Evolutionary conservation across 208 protist genomes (phyloP).

Genomic region (Leishmania turanica): DNA sequence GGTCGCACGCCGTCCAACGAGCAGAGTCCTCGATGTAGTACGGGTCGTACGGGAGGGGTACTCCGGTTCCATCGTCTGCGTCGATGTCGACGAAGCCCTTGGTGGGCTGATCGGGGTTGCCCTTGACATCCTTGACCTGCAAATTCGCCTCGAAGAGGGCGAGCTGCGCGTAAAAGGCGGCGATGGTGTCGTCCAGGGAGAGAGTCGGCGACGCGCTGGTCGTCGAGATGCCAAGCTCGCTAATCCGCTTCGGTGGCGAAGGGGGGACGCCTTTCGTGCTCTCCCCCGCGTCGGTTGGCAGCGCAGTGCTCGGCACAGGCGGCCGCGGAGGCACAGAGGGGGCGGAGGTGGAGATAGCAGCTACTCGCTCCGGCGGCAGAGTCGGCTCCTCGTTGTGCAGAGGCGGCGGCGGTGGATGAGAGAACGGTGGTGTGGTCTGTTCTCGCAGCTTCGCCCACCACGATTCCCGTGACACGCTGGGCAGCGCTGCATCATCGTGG

Average conservation of each 20-base stretch:
- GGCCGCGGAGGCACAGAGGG: slow-evolving; percentile 9
- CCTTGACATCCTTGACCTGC: slow-evolving; percentile 33
- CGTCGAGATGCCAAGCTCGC: neutral
- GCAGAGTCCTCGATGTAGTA: slow-evolving; percentile 19
- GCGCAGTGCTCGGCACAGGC: neutral
- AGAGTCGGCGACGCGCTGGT: neutral
- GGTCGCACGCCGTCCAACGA: slow-evolving; percentile 67
- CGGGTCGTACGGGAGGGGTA: slow-evolving; percentile 56
- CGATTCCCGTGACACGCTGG: neutral
- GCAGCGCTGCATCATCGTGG: neutral
- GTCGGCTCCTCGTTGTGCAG: slow-evolving; percentile 37
- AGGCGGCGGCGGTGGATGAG: slow-evolving; percentile 21
- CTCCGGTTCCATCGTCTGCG: slow-evolving; percentile 36
- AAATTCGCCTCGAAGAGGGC: slow-evolving; percentile 42
- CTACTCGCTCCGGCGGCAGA: slow-evolving; percentile 11
- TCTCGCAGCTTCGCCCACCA: neutral
- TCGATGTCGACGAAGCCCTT: slow-evolving; percentile 66
- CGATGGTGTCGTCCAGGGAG: slow-evolving; percentile 17
- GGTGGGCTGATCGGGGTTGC: slow-evolving; percentile 65
- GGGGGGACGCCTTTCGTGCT: neutral
- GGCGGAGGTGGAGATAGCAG: slow-evolving; percentile 26
- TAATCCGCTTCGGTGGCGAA: neutral
- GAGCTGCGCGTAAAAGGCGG: slow-evolving; percentile 26
- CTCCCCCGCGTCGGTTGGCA: too few relatives aligned
- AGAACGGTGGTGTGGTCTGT: neutral